A percentile compares a stretch with the other conserved stretches of the same genome.
Evolutionary conservation across 2,329 filamentous ascomycete genomes (phyloP).

Genomic region (Incumbomyces delicatus): DNA sequence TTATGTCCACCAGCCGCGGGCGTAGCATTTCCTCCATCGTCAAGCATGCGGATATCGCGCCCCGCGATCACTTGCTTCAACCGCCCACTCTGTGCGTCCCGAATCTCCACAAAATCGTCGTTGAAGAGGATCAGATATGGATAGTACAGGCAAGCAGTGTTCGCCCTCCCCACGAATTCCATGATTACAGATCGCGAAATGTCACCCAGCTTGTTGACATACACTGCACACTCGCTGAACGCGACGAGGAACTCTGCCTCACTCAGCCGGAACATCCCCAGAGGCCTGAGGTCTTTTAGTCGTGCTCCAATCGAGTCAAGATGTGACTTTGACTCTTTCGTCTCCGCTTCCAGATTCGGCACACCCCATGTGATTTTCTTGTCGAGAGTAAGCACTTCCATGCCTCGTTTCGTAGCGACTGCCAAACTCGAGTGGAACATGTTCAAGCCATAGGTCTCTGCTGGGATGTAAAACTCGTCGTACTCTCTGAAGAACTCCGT

Average conservation of each 20-base stretch:
- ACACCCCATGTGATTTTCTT: conserved; percentile 95
- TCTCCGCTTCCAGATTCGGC: conserved; percentile 61
- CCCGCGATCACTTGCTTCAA: conserved; percentile 90
- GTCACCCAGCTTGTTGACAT: conserved; percentile 96
- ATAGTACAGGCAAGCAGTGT: conserved; percentile 76
- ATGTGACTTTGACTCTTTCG: conserved; percentile 47
- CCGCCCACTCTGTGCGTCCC: conserved; percentile 91
- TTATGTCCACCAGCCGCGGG: conserved; percentile 43
- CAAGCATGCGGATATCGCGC: conserved; percentile 77
- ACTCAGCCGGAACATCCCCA: conserved; percentile 94
- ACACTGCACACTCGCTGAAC: conserved; percentile 93
- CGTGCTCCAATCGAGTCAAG: conserved; percentile 78
- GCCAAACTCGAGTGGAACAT: conserved; percentile 92
- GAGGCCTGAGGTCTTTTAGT: conserved; percentile 69
- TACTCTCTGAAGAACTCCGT: conserved; percentile 97
- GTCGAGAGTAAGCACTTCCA: conserved; percentile 92
- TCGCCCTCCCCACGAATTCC: conserved; percentile 95
- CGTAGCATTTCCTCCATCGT: conserved; percentile 58
- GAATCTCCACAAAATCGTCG: conserved; percentile 90
- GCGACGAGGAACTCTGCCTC: conserved; percentile 87
- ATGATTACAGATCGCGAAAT: conserved; percentile 90
- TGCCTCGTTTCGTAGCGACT: conserved; percentile 80
- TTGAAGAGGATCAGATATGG: conserved; percentile 90
- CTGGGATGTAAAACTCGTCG: conserved; percentile 96
- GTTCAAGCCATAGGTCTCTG: conserved; percentile 90